Evolutionary conservation across 75 land plant species (phyloP), one percentile per base, ranked within the genome.

Genomic region (Pseudotsuga menziesii): DNA sequence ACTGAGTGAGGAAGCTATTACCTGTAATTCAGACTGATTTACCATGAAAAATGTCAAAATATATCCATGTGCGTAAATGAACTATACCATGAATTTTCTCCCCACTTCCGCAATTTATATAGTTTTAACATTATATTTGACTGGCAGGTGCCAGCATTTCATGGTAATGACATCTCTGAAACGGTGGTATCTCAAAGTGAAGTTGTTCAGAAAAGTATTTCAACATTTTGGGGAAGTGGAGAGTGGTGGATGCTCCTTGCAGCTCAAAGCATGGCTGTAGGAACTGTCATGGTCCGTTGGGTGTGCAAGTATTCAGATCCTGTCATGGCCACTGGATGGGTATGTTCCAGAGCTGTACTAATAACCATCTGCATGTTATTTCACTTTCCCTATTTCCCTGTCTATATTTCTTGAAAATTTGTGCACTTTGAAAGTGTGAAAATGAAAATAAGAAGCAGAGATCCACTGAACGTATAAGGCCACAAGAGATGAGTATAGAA

Each of bases 171-270:
- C 20, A 39, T 67, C 5, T 39, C 72, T 39, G 72, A 67, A 67
- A 67, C 48, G n/a, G 48, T 67, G 22, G 48, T n/a, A 67, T 73
- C 32, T 73, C 75, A 73, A 55, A 26, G 44, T 75, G 36, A 23
- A 20, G 77, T 79, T 61, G 69, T 85, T 72, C 84, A 87, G 59
- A 80, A 71, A n/a, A 86, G 55, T 67, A 63, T 80, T 60, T 90
- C 81, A 77, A 81, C 90, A n/a, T n/a, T 97, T 63, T 92, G 93
- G 98, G 93, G 91, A 19, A 97, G 95, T 85, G 99, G 99, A 29
- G 99, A 97, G 74, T 94, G 92, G 98, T 97, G 97, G 95, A 97
- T 97, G 99, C 89, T 97, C 72, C 89, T 97, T 75, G 99, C 99
- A 62, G 99, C 99, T 67, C 99, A 97, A 85, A 97, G 99, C 78